Evolutionary conservation across 179 eudicot species (phyloP).

Genomic region (Beta macrorhiza): DNA sequence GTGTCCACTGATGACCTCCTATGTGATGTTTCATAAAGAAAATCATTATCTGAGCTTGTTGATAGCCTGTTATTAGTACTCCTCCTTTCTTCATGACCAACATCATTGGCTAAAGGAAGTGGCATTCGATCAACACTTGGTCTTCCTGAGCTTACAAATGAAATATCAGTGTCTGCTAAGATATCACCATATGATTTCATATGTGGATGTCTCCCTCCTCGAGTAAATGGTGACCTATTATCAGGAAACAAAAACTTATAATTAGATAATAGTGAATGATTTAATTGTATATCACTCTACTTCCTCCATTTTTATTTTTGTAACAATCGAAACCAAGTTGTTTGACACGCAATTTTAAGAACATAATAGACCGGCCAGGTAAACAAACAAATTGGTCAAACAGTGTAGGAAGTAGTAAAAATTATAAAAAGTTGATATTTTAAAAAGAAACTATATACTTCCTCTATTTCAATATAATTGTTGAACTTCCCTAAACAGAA

Average conservation of each 20-base stretch:
- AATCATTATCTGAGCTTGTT: conserved; percentile 37
- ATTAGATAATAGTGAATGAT: too few relatives aligned
- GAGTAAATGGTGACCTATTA: conserved; percentile 35
- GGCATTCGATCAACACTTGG: conserved; percentile 33
- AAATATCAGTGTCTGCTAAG: conserved; percentile 32
- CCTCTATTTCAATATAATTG: too few relatives aligned
- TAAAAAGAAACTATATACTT: too few relatives aligned
- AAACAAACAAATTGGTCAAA: too few relatives aligned
- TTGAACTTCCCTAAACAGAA: too few relatives aligned
- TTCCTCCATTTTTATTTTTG: too few relatives aligned
- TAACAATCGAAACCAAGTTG: too few relatives aligned
- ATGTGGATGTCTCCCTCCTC: conserved; percentile 39
- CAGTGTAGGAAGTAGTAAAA: too few relatives aligned
- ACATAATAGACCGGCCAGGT: too few relatives aligned
- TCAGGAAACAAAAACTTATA: not conserved
- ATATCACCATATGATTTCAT: conserved; percentile 36
- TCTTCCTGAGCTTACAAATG: conserved; percentile 45
- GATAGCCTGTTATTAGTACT: conserved; percentile 21
- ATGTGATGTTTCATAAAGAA: conserved; percentile 10
- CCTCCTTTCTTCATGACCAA: conserved; percentile 12
- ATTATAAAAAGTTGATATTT: too few relatives aligned
- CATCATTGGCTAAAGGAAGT: conserved; percentile 11
- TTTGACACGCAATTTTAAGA: too few relatives aligned
- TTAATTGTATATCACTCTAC: too few relatives aligned
- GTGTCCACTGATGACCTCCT: conserved; percentile 29